These are phyloP conservation scores for Pleurozium schreberi DNA, from an alignment of 225 moss, liverwort and hornwort species.

Conservation along the genomic window DNA sequence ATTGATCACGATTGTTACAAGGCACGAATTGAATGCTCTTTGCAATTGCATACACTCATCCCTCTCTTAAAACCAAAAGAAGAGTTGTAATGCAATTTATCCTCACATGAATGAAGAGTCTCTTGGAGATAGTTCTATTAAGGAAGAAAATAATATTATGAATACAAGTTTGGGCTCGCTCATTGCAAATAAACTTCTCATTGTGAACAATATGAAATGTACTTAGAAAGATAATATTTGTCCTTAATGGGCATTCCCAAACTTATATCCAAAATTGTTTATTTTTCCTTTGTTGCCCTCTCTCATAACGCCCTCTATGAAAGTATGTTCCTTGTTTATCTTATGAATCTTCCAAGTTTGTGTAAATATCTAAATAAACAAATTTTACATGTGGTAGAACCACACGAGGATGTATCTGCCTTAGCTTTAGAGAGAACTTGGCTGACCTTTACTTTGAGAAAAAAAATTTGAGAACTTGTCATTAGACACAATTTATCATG, in stretches of 20 bases:
- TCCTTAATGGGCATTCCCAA: fast-evolving
- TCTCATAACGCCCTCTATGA: neutral
- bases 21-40: neutral
- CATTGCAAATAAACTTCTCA: neutral
- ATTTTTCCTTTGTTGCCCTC: fast-evolving
- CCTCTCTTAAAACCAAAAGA: neutral
- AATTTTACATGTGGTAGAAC: too few relatives aligned
- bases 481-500: neutral
- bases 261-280: neutral
- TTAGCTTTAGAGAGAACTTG: neutral
- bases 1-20: neutral
- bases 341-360: neutral
- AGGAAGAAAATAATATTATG: fast-evolving
- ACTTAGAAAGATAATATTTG: neutral
- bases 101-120: neutral
- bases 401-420: neutral
- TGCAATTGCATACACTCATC: neutral
- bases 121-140: neutral
- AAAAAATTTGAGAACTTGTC: neutral
- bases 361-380: neutral
- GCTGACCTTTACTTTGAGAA: too few relatives aligned
- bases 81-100: neutral
- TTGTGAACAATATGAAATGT: neutral
- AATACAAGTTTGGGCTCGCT: fast-evolving
- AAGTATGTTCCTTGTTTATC: neutral